These are phyloP conservation scores for Phytophthora citrophthora DNA, from an alignment of 352 stramenopile genomes.

Conservation along the genomic window DNA sequence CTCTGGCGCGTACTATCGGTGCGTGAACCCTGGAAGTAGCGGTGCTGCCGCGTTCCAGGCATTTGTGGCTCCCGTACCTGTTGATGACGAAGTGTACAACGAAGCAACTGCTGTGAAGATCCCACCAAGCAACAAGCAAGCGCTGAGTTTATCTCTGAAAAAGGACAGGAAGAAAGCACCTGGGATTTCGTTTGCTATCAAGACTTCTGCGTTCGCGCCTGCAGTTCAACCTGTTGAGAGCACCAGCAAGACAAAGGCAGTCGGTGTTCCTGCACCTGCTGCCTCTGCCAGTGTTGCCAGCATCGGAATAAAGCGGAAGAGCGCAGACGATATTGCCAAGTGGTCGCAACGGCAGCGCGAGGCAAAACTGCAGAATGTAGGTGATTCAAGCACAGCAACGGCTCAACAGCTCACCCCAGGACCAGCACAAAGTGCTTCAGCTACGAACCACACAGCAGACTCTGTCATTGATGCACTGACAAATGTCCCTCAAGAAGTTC, in stretches of 20 bases:
- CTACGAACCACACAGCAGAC: slow-evolving; percentile 2
- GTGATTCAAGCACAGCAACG: background rate
- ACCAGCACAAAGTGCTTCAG: background rate
- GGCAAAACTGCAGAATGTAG: slow-evolving; percentile 15
- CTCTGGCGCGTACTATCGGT: slow-evolving; percentile 69
- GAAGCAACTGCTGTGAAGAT: slow-evolving; percentile 17
- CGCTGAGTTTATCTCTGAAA: slow-evolving; percentile 51
- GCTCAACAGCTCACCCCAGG: slow-evolving; percentile 8
- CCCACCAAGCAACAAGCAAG: slow-evolving; percentile 23
- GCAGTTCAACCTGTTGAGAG: slow-evolving; percentile 8
- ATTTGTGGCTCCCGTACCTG: slow-evolving; percentile 55
- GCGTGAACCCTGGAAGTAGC: slow-evolving; percentile 28
- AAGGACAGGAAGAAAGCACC: slow-evolving; percentile 68
- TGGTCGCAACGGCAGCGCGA: slow-evolving; percentile 73
- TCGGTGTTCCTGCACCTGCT: slow-evolving; percentile 1
- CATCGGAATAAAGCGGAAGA: slow-evolving; percentile 72
- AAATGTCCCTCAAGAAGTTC: slow-evolving; percentile 56
- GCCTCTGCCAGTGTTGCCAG: slow-evolving; percentile 15
- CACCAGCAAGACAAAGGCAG: background rate
- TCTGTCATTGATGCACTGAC: slow-evolving; percentile 47
- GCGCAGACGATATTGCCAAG: slow-evolving; percentile 81
- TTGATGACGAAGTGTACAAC: slow-evolving; percentile 49
- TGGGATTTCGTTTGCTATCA: slow-evolving; percentile 69
- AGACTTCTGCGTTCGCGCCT: slow-evolving; percentile 33
- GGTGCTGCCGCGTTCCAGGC: slow-evolving; percentile 45